Percentiles rank a stretch among this genome's conserved stretches.
Evolutionary conservation across 176 grass and related monocot species (phyloP).

Genomic region (Carex cristatella): DNA sequence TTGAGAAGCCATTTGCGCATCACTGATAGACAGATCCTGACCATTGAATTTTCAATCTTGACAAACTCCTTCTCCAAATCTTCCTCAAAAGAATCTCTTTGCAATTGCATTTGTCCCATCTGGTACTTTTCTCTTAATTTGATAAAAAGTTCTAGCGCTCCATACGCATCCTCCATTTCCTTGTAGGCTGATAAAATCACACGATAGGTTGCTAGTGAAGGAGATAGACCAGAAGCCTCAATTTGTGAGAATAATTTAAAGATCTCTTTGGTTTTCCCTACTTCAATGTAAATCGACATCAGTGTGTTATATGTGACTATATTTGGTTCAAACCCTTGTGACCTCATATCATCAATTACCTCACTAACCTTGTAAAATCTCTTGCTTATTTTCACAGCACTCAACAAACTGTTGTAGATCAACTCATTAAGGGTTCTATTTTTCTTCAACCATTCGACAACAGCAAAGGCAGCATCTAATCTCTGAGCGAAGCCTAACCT

Average conservation of each 20-base stretch:
- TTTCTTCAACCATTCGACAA: conserved; percentile 66
- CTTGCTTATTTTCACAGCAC: conserved; percentile 52
- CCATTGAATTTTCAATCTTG: conserved; percentile 50
- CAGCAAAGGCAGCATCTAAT: conserved; percentile 56
- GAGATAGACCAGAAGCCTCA: conserved; percentile 42
- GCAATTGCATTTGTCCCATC: conserved; percentile 39
- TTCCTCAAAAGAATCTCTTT: conserved; percentile 18
- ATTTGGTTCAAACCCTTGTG: neutral
- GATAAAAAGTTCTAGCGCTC: conserved; percentile 44
- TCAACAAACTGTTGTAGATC: conserved; percentile 76
- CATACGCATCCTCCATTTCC: conserved; percentile 49
- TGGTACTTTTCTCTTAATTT: conserved; percentile 49
- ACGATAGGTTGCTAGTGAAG: conserved; percentile 52
- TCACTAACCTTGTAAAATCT: conserved; percentile 30
- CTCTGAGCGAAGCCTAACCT: conserved; percentile 39
- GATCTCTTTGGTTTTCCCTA: conserved; percentile 30
- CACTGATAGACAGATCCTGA: conserved; percentile 36
- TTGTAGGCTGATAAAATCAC: conserved; percentile 62
- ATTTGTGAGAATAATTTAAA: conserved; percentile 44
- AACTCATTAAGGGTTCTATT: conserved; percentile 46
- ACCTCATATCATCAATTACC: conserved; percentile 62
- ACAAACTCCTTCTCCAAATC: conserved; percentile 59
- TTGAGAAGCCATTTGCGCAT: conserved; percentile 49
- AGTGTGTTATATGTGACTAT: conserved; percentile 8
- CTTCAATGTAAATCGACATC: neutral